phyloP scores from a whole-genome alignment of 176 grass and related monocot species.

The Triticum timopheevii region DNA sequence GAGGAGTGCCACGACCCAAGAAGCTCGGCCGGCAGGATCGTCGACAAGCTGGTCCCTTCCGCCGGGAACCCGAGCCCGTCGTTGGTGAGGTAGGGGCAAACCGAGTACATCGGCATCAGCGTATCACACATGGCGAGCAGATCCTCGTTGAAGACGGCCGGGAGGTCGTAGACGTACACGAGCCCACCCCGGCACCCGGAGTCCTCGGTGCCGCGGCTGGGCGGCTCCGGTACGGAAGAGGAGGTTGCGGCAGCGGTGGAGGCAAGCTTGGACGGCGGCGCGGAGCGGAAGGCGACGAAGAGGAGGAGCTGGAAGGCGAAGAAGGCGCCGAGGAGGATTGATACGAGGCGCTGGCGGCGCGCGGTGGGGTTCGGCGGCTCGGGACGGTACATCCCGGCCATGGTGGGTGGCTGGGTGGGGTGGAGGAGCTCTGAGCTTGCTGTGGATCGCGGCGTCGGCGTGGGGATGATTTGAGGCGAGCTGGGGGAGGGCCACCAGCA shows the following conservation, averaged over 20 bases:
- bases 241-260: background rate
- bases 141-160: conserved; percentile 61
- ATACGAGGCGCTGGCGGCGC: conserved; percentile 38
- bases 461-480: conserved; percentile 17
- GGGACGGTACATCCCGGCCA: conserved; percentile 32
- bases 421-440: background rate
- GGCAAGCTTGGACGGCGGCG: conserved; percentile 16
- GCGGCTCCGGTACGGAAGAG: background rate
- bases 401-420: background rate
- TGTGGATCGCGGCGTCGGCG: background rate
- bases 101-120: conserved; percentile 53
- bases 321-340: conserved; percentile 45
- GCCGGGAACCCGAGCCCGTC: conserved; percentile 58
- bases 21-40: conserved; percentile 42
- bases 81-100: conserved; percentile 65
- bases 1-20: conserved; percentile 73
- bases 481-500: conserved; percentile 15
- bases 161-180: conserved; percentile 84
- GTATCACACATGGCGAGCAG: conserved; percentile 51
- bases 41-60: conserved; percentile 39
- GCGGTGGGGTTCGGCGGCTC: conserved; percentile 1
- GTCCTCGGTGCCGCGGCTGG: background rate
- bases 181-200: conserved; percentile 46
- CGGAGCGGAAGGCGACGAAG: conserved; percentile 40
- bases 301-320: conserved; percentile 66